A percentile compares a stretch with the other conserved stretches of the same genome.
Conservation (phyloP, 1,284 basidiomycete genomes). For the Cryptococcus sp. region DNA sequence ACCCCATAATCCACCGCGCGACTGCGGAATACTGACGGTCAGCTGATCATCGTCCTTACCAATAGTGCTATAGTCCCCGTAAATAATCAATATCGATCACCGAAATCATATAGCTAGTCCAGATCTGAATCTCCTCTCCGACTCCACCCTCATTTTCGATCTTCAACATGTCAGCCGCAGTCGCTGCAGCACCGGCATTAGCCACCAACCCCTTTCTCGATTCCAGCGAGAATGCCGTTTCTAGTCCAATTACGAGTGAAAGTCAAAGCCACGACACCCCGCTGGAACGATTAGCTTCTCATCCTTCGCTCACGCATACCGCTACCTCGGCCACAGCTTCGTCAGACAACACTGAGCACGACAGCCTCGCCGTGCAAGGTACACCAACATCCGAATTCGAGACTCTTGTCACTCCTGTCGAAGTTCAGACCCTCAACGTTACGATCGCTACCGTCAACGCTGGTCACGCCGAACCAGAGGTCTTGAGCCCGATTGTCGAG, state of each 20-base stretch:
- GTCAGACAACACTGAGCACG: background rate
- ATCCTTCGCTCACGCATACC: slow-evolving; percentile 18
- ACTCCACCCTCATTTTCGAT: background rate
- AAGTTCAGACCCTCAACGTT: slow-evolving; percentile 9
- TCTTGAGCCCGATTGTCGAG: background rate
- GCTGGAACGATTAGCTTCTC: slow-evolving; percentile 8
- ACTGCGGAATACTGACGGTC: background rate
- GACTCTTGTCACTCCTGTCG: slow-evolving; percentile 8
- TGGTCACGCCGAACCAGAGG: background rate
- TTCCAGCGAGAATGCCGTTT: background rate
- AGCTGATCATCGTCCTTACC: background rate
- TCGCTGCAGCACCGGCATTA: background rate
- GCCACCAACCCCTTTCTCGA: background rate
- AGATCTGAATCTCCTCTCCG: background rate
- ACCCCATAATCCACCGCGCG: no score
- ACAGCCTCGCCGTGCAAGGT: background rate
- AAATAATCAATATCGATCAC: background rate
- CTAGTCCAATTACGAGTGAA: background rate
- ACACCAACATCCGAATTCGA: background rate
- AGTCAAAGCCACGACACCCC: background rate
- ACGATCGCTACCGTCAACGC: slow-evolving; percentile 1
- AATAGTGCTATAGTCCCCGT: no score
- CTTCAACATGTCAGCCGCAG: slow-evolving; percentile 1
- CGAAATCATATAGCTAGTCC: background rate
- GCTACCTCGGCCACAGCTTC: slow-evolving; percentile 7